These are phyloP conservation scores for Tolypocladium tropicale DNA, from an alignment of 2,329 filamentous ascomycete species.

Conservation along the genomic window DNA sequence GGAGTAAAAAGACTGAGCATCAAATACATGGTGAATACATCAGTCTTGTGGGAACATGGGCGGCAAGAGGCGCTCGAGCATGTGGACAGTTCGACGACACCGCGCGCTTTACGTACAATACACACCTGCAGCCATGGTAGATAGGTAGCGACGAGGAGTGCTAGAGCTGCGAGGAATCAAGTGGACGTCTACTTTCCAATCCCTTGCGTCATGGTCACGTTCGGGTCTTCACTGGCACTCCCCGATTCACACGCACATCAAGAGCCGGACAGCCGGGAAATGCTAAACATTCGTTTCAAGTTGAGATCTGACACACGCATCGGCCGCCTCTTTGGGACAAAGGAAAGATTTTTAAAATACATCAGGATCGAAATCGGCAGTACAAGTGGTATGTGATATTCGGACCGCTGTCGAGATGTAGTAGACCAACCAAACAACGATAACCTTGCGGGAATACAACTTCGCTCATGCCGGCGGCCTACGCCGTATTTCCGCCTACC, in stretches of 20 bases:
- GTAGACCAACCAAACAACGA: constrained; percentile 3
- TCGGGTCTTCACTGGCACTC: background rate
- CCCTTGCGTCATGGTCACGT: background rate
- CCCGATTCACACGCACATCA: background rate
- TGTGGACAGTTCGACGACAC: too few species aligned
- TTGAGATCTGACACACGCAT: background rate
- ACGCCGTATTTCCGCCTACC: constrained; percentile 1
- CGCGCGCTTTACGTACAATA: too few species aligned
- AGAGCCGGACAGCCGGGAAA: background rate
- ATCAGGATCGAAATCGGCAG: background rate
- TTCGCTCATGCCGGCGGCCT: constrained; percentile 5
- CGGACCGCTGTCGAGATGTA: background rate
- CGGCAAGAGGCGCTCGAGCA: too few species aligned
- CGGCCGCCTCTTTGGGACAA: background rate
- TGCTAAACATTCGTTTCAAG: background rate
- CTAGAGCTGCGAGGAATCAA: background rate
- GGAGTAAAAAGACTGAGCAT: too few species aligned
- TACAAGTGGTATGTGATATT: constrained; percentile 5
- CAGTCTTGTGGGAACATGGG: too few species aligned
- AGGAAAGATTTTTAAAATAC: background rate
- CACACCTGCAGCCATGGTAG: background rate
- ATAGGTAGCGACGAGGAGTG: background rate
- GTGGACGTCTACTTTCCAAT: background rate
- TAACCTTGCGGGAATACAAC: background rate
- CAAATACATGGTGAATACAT: too few species aligned